A percentile compares a stretch with the other conserved stretches of the same genome.
These are phyloP conservation scores for Forsythia viridissima DNA, from an alignment of 257 asterid species.

Conservation along the genomic window DNA sequence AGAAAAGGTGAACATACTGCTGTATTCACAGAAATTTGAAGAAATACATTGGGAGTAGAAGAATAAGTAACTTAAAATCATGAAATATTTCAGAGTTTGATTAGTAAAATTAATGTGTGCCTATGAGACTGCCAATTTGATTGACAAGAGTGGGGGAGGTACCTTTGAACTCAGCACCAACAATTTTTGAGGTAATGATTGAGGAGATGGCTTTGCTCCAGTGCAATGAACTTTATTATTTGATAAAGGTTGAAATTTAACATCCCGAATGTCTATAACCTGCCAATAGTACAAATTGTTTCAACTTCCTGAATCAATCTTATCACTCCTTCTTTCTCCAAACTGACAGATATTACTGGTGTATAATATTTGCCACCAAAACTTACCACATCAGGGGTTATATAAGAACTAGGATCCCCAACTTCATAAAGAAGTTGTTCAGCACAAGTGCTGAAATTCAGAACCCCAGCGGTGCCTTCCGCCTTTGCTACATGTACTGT, in stretches of 20 bases:
- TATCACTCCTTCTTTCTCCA: constrained; percentile 14
- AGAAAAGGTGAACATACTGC: neutral
- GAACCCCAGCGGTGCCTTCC: constrained; percentile 74
- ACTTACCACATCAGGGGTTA: constrained; percentile 93
- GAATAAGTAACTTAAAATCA: neutral
- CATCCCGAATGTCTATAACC: constrained; percentile 78
- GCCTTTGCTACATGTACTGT: constrained; percentile 74
- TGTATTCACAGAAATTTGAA: neutral
- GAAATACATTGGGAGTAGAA: neutral
- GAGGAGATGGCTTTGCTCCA: constrained; percentile 82
- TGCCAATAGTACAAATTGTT: constrained; percentile 30
- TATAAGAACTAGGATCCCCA: constrained; percentile 90
- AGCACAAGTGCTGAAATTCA: constrained; percentile 75
- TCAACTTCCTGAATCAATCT: constrained; percentile 21
- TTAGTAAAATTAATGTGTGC: neutral
- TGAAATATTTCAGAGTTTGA: neutral
- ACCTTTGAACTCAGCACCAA: constrained; percentile 85
- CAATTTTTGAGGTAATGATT: constrained; percentile 54
- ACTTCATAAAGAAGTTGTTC: constrained; percentile 98
- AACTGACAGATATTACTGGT: constrained; percentile 3
- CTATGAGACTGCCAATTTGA: neutral
- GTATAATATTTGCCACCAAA: constrained; percentile 8
- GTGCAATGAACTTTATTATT: constrained; percentile 70
- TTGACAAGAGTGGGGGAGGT: constrained; percentile 19
- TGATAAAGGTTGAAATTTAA: constrained; percentile 70